Conservation (phyloP, 257 asterid species). For the Fraxinus americana region DNA sequence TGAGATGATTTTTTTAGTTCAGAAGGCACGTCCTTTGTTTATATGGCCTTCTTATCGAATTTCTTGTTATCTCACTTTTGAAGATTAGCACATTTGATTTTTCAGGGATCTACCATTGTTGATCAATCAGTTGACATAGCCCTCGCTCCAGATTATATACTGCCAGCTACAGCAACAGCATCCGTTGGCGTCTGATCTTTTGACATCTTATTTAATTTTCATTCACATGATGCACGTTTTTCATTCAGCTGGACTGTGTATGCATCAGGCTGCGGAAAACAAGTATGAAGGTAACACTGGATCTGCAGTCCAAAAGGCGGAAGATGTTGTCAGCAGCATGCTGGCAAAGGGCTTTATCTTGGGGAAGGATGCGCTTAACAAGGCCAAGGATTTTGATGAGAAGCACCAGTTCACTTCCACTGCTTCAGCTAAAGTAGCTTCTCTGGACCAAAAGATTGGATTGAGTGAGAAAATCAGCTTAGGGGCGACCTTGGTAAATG, state of each 20-base stretch:
- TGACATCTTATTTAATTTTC: not conserved
- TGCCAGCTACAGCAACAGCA: slow-evolving; percentile 43
- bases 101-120: slow-evolving; percentile 67
- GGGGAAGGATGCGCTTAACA: slow-evolving; percentile 63
- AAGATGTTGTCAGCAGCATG: slow-evolving; percentile 68
- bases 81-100: slow-evolving; percentile 8
- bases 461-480: slow-evolving; percentile 55
- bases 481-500: slow-evolving; percentile 60
- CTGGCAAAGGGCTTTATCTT: slow-evolving; percentile 65
- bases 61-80: slow-evolving; percentile 4
- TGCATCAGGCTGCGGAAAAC: slow-evolving; percentile 46
- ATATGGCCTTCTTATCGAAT: not conserved
- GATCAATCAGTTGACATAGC: slow-evolving; percentile 60
- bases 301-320: slow-evolving; percentile 60
- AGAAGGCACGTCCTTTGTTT: not conserved
- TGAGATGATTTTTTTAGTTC: not conserved
- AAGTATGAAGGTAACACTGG: slow-evolving; percentile 30
- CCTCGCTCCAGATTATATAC: slow-evolving; percentile 45
- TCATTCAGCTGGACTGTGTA: not conserved
- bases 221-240: not conserved
- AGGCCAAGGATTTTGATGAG: slow-evolving; percentile 68
- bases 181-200: slow-evolving; percentile 35
- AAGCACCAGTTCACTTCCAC: slow-evolving; percentile 60
- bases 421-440: slow-evolving; percentile 64
- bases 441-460: slow-evolving; percentile 64